Conservation (phyloP, 2,329 filamentous ascomycete genomes). For the Aspergillus sclerotialis region DNA sequence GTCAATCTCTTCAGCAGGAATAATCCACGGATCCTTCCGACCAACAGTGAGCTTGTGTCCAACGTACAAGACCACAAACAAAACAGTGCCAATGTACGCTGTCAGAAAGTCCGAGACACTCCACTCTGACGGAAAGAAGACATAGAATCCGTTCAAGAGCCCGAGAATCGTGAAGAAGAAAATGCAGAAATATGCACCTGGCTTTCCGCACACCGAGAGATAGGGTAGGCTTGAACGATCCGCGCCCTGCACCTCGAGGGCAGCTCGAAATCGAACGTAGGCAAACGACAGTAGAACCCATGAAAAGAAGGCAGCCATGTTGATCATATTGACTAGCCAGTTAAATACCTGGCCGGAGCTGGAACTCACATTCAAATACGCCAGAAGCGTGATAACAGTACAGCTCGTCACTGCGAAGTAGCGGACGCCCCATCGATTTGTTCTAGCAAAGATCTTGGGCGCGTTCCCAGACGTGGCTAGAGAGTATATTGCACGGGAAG, state of each 20-base stretch:
- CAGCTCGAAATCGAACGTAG: slow-evolving; percentile 52
- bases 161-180: slow-evolving; percentile 1
- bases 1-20: not conserved
- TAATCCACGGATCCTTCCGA: not conserved
- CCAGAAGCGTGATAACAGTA: slow-evolving; percentile 29
- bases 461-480: slow-evolving; percentile 39
- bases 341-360: slow-evolving; percentile 46
- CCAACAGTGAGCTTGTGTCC: slow-evolving; percentile 1
- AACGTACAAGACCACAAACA: slow-evolving; percentile 39
- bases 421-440: slow-evolving; percentile 46
- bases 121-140: slow-evolving; percentile 52
- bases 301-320: slow-evolving; percentile 58
- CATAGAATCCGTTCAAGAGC: slow-evolving; percentile 4
- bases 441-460: slow-evolving; percentile 33
- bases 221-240: slow-evolving; percentile 35
- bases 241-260: slow-evolving; percentile 34
- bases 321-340: slow-evolving; percentile 63
- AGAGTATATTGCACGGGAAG: slow-evolving; percentile 43
- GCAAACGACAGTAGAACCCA: slow-evolving; percentile 57
- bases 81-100: slow-evolving; percentile 52
- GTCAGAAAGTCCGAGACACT: slow-evolving; percentile 53
- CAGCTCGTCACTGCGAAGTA: slow-evolving; percentile 41
- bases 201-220: slow-evolving; percentile 48
- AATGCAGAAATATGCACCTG: slow-evolving; percentile 15
- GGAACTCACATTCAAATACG: slow-evolving; percentile 8